Evolutionary conservation across 768 basidiomycete species (phyloP).

Genomic region (Leucocoprinus birnbaumii): DNA sequence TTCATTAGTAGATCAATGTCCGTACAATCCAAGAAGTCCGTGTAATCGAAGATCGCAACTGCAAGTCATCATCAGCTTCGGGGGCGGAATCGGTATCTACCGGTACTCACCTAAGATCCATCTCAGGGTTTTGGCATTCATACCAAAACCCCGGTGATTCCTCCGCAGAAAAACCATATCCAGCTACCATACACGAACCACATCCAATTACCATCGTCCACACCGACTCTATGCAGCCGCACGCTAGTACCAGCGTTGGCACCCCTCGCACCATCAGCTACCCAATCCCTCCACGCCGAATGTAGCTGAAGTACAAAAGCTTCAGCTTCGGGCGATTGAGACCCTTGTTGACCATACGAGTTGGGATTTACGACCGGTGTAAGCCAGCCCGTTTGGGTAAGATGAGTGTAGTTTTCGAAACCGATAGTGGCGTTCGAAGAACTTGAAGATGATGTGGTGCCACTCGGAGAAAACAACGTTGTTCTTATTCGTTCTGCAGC

Average conservation of each 20-base stretch:
- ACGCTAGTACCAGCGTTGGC: conserved; percentile 3
- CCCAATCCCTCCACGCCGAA: conserved; percentile 77
- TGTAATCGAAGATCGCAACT: background rate
- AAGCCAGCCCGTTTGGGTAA: conserved; percentile 63
- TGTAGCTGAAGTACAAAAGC: conserved; percentile 78
- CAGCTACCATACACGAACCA: background rate
- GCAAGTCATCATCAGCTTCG: background rate
- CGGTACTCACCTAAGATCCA: background rate
- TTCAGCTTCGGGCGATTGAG: conserved; percentile 69
- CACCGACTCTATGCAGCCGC: background rate
- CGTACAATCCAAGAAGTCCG: background rate
- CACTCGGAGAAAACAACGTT: conserved; percentile 27
- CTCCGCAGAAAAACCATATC: background rate
- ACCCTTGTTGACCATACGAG: conserved; percentile 41
- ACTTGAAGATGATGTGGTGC: conserved; percentile 3
- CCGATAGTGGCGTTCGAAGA: background rate
- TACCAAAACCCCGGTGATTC: background rate
- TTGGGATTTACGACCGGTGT: conserved; percentile 76
- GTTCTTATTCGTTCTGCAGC: conserved; percentile 55
- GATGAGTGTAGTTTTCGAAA: conserved; percentile 34
- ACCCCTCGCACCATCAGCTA: conserved; percentile 48
- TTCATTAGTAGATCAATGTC: background rate
- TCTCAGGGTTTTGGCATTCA: background rate
- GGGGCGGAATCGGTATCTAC: background rate
- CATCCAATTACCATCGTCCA: background rate